These are phyloP conservation scores for Solanum pennellii DNA, from an alignment of 257 asterid species.

Conservation along the genomic window DNA sequence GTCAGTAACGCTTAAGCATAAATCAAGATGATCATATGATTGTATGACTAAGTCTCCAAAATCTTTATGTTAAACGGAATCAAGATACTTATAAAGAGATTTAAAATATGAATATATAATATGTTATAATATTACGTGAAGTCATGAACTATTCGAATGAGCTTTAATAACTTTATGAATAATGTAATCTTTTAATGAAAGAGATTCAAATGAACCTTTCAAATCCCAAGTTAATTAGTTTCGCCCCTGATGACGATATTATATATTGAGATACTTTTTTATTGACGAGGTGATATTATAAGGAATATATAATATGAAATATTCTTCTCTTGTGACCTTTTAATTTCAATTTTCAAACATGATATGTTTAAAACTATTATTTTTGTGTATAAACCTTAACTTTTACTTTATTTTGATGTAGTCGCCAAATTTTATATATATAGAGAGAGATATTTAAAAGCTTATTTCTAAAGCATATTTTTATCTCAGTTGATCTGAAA, in stretches of 20 bases:
- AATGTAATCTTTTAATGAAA: background rate
- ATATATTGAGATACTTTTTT: background rate
- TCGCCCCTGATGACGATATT: rapidly evolving
- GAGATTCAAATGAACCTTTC: background rate
- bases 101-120: background rate
- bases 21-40: background rate
- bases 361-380: background rate
- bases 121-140: background rate
- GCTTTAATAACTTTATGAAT: background rate
- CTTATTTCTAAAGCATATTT: no score
- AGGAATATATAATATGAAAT: background rate
- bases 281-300: background rate
- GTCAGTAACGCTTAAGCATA: background rate
- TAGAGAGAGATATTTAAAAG: no score
- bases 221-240: background rate
- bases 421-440: background rate
- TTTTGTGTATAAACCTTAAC: background rate
- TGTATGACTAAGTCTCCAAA: background rate
- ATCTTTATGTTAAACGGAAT: background rate
- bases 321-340: background rate
- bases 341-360: background rate
- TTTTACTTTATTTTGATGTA: background rate
- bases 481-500: no score
- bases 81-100: background rate
- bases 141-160: rapidly evolving